Evolutionary conservation across 306 rosid species (phyloP).

Genomic region (Erythrophleum fordii): DNA sequence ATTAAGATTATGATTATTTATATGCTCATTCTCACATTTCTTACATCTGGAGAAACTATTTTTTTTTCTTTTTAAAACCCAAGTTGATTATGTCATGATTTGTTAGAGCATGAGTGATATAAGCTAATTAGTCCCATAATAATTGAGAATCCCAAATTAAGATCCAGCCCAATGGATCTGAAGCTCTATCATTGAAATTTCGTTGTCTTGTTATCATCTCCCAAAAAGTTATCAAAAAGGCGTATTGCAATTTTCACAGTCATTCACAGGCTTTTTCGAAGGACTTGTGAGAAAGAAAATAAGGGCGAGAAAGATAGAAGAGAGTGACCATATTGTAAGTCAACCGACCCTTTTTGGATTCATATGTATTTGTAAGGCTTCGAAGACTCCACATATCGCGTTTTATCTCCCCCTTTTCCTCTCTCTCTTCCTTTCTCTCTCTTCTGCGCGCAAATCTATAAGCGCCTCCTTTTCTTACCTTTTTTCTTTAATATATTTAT

Average conservation of each 20-base stretch:
- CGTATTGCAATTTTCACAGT: conserved; percentile 44
- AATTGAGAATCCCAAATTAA: not conserved
- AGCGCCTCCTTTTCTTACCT: conserved; percentile 27
- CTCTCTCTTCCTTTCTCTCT: conserved; percentile 9
- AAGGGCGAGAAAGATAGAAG: not conserved
- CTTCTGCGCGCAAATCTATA: conserved; percentile 43
- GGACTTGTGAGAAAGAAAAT: conserved; percentile 14
- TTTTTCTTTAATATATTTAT: not conserved
- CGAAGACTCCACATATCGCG: conserved; percentile 77
- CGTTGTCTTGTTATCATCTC: conserved; percentile 32
- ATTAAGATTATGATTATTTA: too few relatives aligned
- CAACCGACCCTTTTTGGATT: conserved; percentile 90
- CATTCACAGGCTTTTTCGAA: conserved; percentile 49
- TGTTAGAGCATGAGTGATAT: too few relatives aligned
- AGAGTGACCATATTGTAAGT: conserved; percentile 48
- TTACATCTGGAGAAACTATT: not conserved
- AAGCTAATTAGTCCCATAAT: not conserved
- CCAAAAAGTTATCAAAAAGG: conserved; percentile 51
- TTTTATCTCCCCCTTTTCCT: conserved; percentile 52
- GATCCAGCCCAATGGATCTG: conserved; percentile 29
- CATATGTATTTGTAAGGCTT: conserved; percentile 85
- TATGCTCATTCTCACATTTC: too few relatives aligned
- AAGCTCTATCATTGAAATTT: conserved; percentile 37
- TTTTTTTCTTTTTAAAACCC: too few relatives aligned
- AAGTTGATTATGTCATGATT: not conserved